Evolutionary conservation across 2,329 filamentous ascomycete species (phyloP).

Genomic region (Fusarium sp.): DNA sequence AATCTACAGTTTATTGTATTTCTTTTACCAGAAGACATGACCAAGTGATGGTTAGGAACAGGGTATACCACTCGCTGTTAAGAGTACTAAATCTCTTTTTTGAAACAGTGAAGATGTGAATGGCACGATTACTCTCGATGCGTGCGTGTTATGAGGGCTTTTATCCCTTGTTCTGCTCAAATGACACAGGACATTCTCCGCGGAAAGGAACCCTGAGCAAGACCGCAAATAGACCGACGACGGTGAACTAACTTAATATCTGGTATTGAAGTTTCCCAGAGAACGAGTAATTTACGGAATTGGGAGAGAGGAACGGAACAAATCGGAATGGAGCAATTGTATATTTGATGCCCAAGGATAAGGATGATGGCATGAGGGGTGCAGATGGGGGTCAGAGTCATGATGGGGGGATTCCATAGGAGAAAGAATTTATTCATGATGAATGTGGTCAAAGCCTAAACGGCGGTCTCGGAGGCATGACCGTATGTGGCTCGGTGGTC

Average conservation of each 20-base stretch:
- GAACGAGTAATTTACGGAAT: conserved; percentile 30
- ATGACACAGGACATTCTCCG: conserved; percentile 11
- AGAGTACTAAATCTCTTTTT: background rate
- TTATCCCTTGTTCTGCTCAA: conserved; percentile 11
- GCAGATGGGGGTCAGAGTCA: conserved; percentile 14
- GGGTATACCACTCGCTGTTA: background rate
- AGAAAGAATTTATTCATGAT: conserved; percentile 29
- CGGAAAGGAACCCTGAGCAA: conserved; percentile 4
- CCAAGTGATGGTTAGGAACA: background rate
- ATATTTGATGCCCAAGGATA: background rate
- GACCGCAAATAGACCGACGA: conserved; percentile 39
- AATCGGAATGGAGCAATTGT: conserved; percentile 23
- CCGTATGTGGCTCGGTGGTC: conserved; percentile 21
- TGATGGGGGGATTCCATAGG: conserved; percentile 22
- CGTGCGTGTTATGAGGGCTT: conserved; percentile 22
- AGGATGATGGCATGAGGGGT: conserved; percentile 19
- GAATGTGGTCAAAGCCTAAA: conserved; percentile 10
- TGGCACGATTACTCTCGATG: conserved; percentile 31
- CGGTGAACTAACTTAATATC: conserved; percentile 18
- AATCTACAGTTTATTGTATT: background rate
- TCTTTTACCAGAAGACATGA: background rate
- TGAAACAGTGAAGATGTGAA: conserved; percentile 2
- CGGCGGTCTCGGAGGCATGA: conserved; percentile 5
- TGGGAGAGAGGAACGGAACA: conserved; percentile 24
- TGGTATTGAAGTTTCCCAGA: background rate